Base-by-base conservation (phyloP, 1,284 basidiomycete species). In the Peniophora sp. region DNA sequence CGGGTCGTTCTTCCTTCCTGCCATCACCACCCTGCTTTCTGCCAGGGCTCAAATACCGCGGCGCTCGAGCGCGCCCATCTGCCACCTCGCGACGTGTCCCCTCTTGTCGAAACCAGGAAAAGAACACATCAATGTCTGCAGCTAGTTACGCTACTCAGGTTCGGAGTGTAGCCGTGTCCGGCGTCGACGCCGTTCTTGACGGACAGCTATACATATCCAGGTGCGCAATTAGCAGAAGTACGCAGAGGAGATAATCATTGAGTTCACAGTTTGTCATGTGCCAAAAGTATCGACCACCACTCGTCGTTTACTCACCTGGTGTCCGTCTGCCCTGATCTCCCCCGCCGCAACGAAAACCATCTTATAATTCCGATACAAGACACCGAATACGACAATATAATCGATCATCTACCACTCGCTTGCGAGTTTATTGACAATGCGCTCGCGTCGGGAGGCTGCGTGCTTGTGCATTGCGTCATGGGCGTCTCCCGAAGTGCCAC, bases 381-480 rank as follows among this genome's bases (percentile, higher is more conserved):
- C 59, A 70, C 71, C 0, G 81, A 84, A 57, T 79, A 78, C 50
- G 78, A 78, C 41, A 76, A 84, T 52, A 67, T 84, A 24, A 72
- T 84, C 16, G 72, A 78, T 24, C 72, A 81, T 53, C 66, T 84
- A 1, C 77, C 79, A 1, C 54, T 61, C 12, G 70, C 77, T 12
- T 80, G 79, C 59, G 59, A 56, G 17, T 84, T 83, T 58, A 83
- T 84, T 36, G 69, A 78, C 55, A 52, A 64, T 19, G 78, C 80
- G 3, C 56, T 84, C 38, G 61, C 67, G 3, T 39, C 60, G 3
- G 70, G 73, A 32, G 78, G 79, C 0, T 71, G 63, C 49, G 78
- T 89, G 27, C 74, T 91, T 17, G 83, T 91, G 14, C 88, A 91
- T 59, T 91, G 89, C 65, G 70, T 72, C 35, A 73, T 76, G 55